Base-by-base conservation (phyloP, 2,329 filamentous ascomycete species). In the Sporothrix brunneoviolacea region DNA sequence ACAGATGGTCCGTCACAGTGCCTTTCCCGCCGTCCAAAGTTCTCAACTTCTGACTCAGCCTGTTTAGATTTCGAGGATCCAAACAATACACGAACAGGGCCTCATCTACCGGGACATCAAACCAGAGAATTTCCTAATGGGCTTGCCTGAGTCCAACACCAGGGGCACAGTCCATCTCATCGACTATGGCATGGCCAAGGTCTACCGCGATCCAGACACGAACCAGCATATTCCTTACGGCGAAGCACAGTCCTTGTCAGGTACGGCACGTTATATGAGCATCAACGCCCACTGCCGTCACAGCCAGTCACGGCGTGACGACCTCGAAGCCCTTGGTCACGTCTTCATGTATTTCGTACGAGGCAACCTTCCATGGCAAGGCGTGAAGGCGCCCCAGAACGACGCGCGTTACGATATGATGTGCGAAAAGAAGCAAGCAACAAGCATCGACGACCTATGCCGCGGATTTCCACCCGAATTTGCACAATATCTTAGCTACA, bases 361-460 rank as follows among this genome's bases (percentile, higher is more conserved):
- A 12, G 83, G 83, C 40, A 81, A 78, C 15, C 72, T 86, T 48
- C 83, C 83, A 32, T 87, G 83, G 83, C 82, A 87, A 64, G 82
- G 82, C 15, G 70, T 86, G 58, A 86, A 86, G 70, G 80, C 82
- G 64, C 81, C 80, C 30, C 84, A 81, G 39, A 84, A 85, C 68
- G 84, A 97, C 80, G 91, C 96, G 68, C 97, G 97, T 72, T 97
- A 98, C 66, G 93, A 98, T 72, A 96, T 96, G 77, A 98, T 98
- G 70, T 91, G 91, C 39, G 91, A 97, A 76, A 97, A 97, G 84
- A 98, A 98, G 76, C 91, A 96, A 73, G 95, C 91, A 0, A 97
- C 91, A 16, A 82, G 82, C 8, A 93, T 98, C 72, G 95, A 95
- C 72, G 93, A 98, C 62, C 80, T 98, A 15, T 97, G 91, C 65